Conservation (phyloP, 2,329 filamentous ascomycete species). For the Dothideomycetes sp. region DNA sequence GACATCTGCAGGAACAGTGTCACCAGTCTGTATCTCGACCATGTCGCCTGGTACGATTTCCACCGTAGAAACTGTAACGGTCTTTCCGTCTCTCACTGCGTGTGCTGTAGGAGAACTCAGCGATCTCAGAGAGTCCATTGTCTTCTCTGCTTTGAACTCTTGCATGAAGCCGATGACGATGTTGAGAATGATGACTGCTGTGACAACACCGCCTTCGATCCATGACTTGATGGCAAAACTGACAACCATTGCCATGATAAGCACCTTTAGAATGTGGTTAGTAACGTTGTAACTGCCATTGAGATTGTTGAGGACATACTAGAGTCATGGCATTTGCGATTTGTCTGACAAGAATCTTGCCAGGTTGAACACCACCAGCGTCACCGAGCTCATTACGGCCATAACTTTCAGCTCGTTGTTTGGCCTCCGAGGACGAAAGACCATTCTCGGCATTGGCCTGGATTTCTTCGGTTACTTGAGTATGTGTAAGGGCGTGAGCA, state of each 20-base stretch:
- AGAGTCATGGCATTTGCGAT: slow-evolving; percentile 70
- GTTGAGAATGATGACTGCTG: slow-evolving; percentile 37
- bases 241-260: slow-evolving; percentile 41
- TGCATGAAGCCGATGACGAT: slow-evolving; percentile 38
- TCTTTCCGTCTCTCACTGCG: slow-evolving; percentile 38
- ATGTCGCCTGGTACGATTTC: slow-evolving; percentile 41
- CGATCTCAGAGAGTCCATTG: slow-evolving; percentile 40
- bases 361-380: slow-evolving; percentile 57
- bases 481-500: slow-evolving; percentile 52
- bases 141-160: slow-evolving; percentile 41
- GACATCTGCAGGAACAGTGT: too few species aligned
- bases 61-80: slow-evolving; percentile 31
- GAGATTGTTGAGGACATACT: slow-evolving; percentile 30
- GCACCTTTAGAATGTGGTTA: slow-evolving; percentile 22
- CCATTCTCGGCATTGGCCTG: slow-evolving; percentile 59
- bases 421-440: slow-evolving; percentile 51
- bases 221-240: slow-evolving; percentile 39
- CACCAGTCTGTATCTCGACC: slow-evolving; percentile 38
- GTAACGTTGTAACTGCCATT: not conserved
- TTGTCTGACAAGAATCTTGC: slow-evolving; percentile 64
- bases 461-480: slow-evolving; percentile 47
- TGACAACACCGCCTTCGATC: slow-evolving; percentile 41
- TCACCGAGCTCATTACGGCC: slow-evolving; percentile 64
- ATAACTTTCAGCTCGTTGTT: slow-evolving; percentile 49
- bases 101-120: slow-evolving; percentile 39